Percentiles rank a stretch among this genome's conserved stretches.
Evolutionary conservation across 1,139 yeast species (phyloP).

Genomic region (Tardiomyces depauwii): DNA sequence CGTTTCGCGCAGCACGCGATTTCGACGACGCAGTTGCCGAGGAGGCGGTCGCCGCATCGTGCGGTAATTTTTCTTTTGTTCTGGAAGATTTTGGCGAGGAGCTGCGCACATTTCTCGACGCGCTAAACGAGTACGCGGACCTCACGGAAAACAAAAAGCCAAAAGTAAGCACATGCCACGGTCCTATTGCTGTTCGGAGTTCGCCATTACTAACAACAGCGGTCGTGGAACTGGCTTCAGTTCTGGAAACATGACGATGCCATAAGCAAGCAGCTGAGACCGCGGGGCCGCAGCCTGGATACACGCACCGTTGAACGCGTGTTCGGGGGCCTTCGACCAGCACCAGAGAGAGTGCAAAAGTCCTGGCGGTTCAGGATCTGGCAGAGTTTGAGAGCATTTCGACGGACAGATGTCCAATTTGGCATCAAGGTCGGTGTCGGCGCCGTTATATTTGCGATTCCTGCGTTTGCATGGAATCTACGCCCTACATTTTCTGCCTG

Average conservation of each 20-base stretch:
- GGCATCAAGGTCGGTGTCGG: slow-evolving; percentile 76
- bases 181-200: too few relatives aligned
- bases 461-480: slow-evolving; percentile 55
- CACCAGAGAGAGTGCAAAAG: not conserved
- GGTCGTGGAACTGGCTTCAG: slow-evolving; percentile 30
- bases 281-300: not conserved
- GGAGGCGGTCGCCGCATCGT: slow-evolving; percentile 76
- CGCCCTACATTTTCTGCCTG: slow-evolving; percentile 46
- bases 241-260: slow-evolving; percentile 1
- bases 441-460: slow-evolving; percentile 50
- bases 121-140: slow-evolving; percentile 35
- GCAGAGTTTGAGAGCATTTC: slow-evolving; percentile 33
- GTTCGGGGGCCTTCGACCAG: not conserved
- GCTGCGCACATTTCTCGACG: slow-evolving; percentile 36
- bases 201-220: not conserved
- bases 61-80: slow-evolving; percentile 67
- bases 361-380: slow-evolving; percentile 25
- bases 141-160: slow-evolving; percentile 12
- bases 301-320: not conserved
- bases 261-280: not conserved
- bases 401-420: slow-evolving; percentile 62
- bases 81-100: slow-evolving; percentile 54
- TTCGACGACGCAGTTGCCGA: slow-evolving; percentile 44
- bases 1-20: slow-evolving; percentile 19
- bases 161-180: slow-evolving; percentile 13